Base-by-base conservation (phyloP, 768 basidiomycete genomes). In the Cubamyces lactineus region DNA sequence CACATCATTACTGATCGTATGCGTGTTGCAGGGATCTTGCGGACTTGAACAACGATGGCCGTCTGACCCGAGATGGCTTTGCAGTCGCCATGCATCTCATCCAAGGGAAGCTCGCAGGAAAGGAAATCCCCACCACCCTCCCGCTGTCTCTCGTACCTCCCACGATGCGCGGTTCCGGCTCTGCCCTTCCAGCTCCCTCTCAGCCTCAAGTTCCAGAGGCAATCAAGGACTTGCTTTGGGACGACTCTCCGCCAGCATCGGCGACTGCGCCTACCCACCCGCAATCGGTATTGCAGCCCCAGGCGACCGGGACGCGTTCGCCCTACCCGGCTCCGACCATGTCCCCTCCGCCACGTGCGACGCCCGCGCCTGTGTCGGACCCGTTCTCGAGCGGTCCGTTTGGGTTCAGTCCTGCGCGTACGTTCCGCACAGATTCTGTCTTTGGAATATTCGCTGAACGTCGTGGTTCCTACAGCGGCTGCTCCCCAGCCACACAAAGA, bases 61-160 rank as follows among this genome's bases (percentile, higher is more conserved):
- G 81, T 57, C 80, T 99, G 50, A 94, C 88, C 3, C 83, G 87
- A 54, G 96, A 98, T 51, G 93, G 94, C 15, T 98, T 99, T 74
- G 96, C 97, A 8, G 89, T 98, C 47, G 97, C 95, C 3, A 86
- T 96, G 86, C 85, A 96, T 75, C 82, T 99, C 39, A 98, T 99
- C 68, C 91, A 92, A 74, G 84, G 83, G 70, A 94, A 89, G 73
- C 76, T 97, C 9, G 80, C 84, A 7, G 95, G 96, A 17, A 86
- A 85, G 63, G 88, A 91, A 2, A 75, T 97, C 47, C 93, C 94
- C 0, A 68, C 79, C 0, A 71, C 75, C n/a, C 78, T 99, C 28
- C 93, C 94, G 4, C 75, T 74, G 40, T 82, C 86, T 38, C 79
- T 98, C 48, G 73, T 97, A 6, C 97, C 97, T 7, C 96, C 95